Conservation (phyloP, 768 basidiomycete genomes). For the Trametes cinnabarina region DNA sequence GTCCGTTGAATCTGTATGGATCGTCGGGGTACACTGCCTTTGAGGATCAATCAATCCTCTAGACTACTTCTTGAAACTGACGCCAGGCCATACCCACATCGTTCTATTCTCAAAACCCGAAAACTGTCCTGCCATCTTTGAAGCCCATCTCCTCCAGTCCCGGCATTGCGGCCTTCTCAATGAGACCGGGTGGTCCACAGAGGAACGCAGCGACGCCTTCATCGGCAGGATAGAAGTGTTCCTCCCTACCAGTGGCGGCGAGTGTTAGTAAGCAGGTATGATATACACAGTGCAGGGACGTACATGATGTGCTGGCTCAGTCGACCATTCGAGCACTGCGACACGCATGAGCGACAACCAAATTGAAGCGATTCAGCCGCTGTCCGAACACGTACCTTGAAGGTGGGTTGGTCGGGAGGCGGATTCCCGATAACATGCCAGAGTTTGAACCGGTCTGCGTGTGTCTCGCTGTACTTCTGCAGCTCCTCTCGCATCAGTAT, state of each 20-base stretch:
- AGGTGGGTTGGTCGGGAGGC: conserved; percentile 4
- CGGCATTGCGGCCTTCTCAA: conserved; percentile 22
- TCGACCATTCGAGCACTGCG: conserved; percentile 14
- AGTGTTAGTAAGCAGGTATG: too few species aligned
- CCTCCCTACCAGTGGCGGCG: conserved; percentile 1
- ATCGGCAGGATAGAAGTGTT: conserved; percentile 19
- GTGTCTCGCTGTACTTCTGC: conserved; percentile 12
- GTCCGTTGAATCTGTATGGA: too few species aligned
- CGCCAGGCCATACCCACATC: too few species aligned
- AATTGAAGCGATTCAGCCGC: too few species aligned
- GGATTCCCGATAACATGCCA: conserved; percentile 21
- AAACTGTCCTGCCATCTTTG: conserved; percentile 16
- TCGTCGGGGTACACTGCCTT: too few species aligned
- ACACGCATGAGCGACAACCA: too few species aligned
- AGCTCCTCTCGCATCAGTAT: conserved; percentile 21
- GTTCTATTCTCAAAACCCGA: conserved; percentile 8
- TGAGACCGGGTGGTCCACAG: conserved; percentile 21
- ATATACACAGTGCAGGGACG: too few species aligned
- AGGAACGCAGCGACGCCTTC: conserved; percentile 15
- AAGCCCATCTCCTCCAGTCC: conserved; percentile 23
- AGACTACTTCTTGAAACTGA: too few species aligned
- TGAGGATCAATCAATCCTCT: too few species aligned
- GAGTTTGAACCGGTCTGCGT: conserved; percentile 20
- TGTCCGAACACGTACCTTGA: too few species aligned
- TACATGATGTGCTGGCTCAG: conserved; percentile 17